A percentile compares a stretch with the other conserved stretches of the same genome.
These are phyloP conservation scores for Starmerella stigmatis DNA, from an alignment of 805 yeast species.

Conservation along the genomic window DNA sequence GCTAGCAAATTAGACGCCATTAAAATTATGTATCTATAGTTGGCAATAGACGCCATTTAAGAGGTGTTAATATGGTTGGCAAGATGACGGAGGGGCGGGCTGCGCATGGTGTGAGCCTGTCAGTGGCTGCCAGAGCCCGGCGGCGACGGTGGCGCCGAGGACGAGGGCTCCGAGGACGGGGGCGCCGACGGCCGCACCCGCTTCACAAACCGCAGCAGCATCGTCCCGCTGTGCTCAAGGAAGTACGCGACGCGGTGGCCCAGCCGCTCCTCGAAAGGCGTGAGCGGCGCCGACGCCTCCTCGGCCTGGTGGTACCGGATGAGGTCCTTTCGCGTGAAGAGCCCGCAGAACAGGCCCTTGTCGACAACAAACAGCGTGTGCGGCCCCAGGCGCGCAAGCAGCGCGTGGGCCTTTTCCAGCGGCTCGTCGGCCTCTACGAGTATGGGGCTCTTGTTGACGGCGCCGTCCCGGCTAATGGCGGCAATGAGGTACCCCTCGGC, in stretches of 20 bases:
- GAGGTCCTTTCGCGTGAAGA: slow-evolving; percentile 79
- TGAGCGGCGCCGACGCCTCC: neutral
- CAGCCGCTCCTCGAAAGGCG: slow-evolving; percentile 3
- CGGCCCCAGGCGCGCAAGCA: slow-evolving; percentile 75
- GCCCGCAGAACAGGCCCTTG: slow-evolving; percentile 50
- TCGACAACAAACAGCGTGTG: slow-evolving; percentile 56
- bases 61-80: too few relatives aligned
- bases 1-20: too few relatives aligned
- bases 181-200: too few relatives aligned
- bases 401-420: slow-evolving; percentile 50
- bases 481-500: slow-evolving; percentile 29
- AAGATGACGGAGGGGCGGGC: too few relatives aligned
- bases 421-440: slow-evolving; percentile 45
- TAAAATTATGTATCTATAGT: too few relatives aligned
- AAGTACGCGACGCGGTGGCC: neutral
- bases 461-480: slow-evolving; percentile 19
- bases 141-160: too few relatives aligned
- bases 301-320: slow-evolving; percentile 33
- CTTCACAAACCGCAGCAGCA: neutral
- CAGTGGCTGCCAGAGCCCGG: too few relatives aligned
- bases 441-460: slow-evolving; percentile 41
- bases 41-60: too few relatives aligned
- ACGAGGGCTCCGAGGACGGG: too few relatives aligned
- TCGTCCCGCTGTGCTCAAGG: neutral
- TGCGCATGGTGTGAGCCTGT: too few relatives aligned